These are phyloP conservation scores for Castanea mollissima DNA, from an alignment of 306 rosid species.

Conservation along the genomic window DNA sequence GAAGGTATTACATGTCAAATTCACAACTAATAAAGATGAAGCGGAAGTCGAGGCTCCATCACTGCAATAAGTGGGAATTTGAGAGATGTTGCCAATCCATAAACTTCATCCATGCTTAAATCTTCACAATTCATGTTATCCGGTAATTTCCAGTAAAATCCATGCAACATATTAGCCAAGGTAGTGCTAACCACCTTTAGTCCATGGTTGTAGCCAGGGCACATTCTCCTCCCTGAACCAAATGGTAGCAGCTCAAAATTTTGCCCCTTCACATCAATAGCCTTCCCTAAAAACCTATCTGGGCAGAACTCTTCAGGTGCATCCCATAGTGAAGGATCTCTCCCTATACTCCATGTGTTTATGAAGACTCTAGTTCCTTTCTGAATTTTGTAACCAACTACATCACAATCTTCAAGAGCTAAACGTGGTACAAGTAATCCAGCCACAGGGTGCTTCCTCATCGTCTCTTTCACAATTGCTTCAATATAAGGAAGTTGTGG, in stretches of 20 bases:
- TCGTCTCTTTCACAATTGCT: constrained; percentile 36
- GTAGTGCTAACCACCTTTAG: constrained; percentile 7
- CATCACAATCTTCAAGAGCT: constrained; percentile 31
- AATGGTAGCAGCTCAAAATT: constrained; percentile 35
- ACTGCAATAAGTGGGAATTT: constrained; percentile 30
- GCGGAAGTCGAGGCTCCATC: constrained; percentile 26
- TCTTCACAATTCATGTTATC: neutral
- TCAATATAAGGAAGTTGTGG: constrained; percentile 30
- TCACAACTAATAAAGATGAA: no score
- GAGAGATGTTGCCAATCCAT: constrained; percentile 19
- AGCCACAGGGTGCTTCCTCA: constrained; percentile 31
- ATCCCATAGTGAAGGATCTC: constrained; percentile 32
- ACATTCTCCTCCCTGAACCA: constrained; percentile 37
- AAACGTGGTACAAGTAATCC: constrained; percentile 28
- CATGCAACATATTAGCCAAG: constrained; percentile 31
- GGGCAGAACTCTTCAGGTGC: constrained; percentile 27
- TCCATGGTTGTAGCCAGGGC: constrained; percentile 11
- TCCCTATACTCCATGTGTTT: constrained; percentile 40
- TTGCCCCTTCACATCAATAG: constrained; percentile 34
- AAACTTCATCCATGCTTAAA: constrained; percentile 30
- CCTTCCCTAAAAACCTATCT: constrained; percentile 29
- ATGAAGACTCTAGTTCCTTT: constrained; percentile 22
- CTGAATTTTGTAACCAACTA: constrained; percentile 22
- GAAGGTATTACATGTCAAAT: no score
- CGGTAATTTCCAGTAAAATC: constrained; percentile 9